Percentiles rank a stretch among this genome's conserved stretches.
phyloP scores from a whole-genome alignment of 2,329 filamentous ascomycete genomes.

The Ophiostoma perfectum region DNA sequence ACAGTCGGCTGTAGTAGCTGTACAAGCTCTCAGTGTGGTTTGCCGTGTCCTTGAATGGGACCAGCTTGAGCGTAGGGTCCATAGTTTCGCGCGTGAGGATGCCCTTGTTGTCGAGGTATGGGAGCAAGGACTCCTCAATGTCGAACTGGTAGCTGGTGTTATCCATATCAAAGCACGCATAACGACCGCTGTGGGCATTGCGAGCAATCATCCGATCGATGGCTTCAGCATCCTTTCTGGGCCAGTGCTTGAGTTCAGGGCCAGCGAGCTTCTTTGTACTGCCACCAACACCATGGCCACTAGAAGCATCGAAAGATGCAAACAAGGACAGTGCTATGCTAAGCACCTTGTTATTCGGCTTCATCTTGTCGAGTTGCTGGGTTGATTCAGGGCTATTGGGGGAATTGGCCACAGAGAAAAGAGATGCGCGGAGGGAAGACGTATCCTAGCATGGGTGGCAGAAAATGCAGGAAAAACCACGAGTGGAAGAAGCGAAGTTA shows the following conservation, averaged over 20 bases:
- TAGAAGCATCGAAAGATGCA: neutral
- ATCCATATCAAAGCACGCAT: constrained; percentile 13
- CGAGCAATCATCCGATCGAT: constrained; percentile 10
- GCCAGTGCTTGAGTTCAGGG: constrained; percentile 7
- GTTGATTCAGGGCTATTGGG: too few relatives aligned
- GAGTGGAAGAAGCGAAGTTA: neutral
- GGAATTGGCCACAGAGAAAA: too few relatives aligned
- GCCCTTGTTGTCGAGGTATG: constrained; percentile 13
- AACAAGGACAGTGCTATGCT: neutral
- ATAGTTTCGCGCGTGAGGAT: constrained; percentile 12
- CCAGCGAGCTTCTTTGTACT: neutral
- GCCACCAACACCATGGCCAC: neutral
- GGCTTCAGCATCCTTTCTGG: neutral
- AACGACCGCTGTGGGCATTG: neutral
- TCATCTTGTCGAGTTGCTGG: neutral
- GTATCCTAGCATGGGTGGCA: too few relatives aligned
- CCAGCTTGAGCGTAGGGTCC: constrained; percentile 11
- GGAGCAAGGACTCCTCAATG: constrained; percentile 2
- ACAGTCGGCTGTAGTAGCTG: constrained; percentile 10
- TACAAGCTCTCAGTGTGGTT: constrained; percentile 8
- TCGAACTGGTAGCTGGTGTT: constrained; percentile 11
- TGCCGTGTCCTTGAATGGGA: constrained; percentile 10
- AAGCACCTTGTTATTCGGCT: neutral
- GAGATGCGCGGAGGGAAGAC: too few relatives aligned
- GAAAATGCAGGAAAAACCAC: neutral